Evolutionary conservation across 768 basidiomycete genomes (phyloP).

Genomic region (Gymnopilus junonius): DNA sequence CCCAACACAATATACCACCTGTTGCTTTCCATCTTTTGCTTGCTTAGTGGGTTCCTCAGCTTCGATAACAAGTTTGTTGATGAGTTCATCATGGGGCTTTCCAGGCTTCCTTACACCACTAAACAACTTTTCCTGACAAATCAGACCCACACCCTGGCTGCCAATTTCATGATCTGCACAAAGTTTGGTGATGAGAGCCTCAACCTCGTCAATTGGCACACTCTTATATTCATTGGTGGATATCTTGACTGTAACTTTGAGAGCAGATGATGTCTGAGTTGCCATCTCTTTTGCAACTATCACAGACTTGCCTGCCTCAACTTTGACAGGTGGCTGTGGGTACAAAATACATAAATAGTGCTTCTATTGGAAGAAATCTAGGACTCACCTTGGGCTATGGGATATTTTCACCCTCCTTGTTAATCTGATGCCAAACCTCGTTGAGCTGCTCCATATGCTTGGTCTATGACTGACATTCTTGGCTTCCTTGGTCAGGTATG

Average conservation of each 20-base stretch:
- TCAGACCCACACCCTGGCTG: neutral
- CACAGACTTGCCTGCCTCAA: too few species aligned
- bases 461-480: conserved; percentile 20
- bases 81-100: neutral
- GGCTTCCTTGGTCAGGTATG: conserved; percentile 11
- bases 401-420: conserved; percentile 10
- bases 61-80: neutral
- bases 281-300: too few species aligned
- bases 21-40: neutral
- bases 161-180: neutral
- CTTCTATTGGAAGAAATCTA: neutral
- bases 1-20: neutral
- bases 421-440: conserved; percentile 10
- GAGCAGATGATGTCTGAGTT: too few species aligned
- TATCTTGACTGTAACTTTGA: too few species aligned
- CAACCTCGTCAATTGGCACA: too few species aligned
- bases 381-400: conserved; percentile 14
- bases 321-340: neutral
- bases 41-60: neutral
- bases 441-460: conserved; percentile 22
- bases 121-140: neutral
- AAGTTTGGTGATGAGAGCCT: too few species aligned
- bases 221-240: too few species aligned
- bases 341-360: neutral
- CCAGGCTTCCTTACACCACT: neutral